These are phyloP conservation scores for Irpex sp. DNA, from an alignment of 1,284 basidiomycete species.

Conservation along the genomic window DNA sequence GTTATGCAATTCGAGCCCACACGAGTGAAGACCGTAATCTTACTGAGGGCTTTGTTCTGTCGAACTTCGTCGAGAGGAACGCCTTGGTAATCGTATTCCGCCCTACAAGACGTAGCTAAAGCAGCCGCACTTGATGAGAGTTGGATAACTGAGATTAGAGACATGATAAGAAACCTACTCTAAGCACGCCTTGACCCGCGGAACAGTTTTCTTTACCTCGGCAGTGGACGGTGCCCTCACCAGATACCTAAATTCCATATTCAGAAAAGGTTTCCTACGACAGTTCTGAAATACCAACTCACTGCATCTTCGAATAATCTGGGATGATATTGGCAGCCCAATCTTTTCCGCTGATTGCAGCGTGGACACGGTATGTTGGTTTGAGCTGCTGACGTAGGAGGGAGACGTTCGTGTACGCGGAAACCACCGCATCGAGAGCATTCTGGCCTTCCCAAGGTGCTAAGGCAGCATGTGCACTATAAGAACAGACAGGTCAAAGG, in stretches of 20 bases:
- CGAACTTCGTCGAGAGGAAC: slow-evolving; percentile 43
- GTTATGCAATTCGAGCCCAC: not conserved
- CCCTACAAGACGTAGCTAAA: slow-evolving; percentile 61
- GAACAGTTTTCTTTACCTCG: slow-evolving; percentile 7
- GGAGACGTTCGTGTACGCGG: slow-evolving; percentile 73
- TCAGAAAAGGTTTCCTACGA: not conserved
- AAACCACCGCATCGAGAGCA: slow-evolving; percentile 80
- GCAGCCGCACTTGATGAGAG: slow-evolving; percentile 52
- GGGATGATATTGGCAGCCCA: slow-evolving; percentile 76
- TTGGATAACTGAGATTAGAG: not conserved
- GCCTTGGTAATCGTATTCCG: slow-evolving; percentile 35
- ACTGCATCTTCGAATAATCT: slow-evolving; percentile 63
- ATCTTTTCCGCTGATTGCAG: slow-evolving; percentile 57
- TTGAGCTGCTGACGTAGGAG: slow-evolving; percentile 63
- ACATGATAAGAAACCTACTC: not conserved
- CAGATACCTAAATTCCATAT: slow-evolving; percentile 2
- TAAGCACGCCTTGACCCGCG: slow-evolving; percentile 3
- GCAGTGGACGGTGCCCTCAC: slow-evolving; percentile 8
- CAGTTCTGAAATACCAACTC: slow-evolving; percentile 9
- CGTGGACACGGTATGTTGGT: slow-evolving; percentile 61
- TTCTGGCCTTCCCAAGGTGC: slow-evolving; percentile 84
- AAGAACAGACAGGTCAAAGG: not conserved
- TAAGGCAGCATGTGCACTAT: slow-evolving; percentile 71
- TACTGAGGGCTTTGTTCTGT: slow-evolving; percentile 59
- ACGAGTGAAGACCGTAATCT: slow-evolving; percentile 2